phyloP scores from a whole-genome alignment of 768 basidiomycete species.

The Amanita jacksonii region DNA sequence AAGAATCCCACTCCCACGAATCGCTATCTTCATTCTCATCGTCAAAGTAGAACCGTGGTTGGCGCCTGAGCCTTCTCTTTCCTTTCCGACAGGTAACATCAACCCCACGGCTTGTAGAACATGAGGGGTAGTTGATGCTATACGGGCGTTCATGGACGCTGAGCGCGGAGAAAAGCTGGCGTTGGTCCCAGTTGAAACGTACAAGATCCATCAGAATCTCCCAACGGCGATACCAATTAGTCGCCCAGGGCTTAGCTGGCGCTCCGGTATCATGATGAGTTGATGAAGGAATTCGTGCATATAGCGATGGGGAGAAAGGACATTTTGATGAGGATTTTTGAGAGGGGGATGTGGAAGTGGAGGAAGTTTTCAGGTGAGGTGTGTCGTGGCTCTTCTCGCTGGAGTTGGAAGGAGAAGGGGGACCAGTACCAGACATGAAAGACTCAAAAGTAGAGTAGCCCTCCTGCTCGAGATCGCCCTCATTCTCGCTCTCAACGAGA shows the following conservation, averaged over 20 bases:
- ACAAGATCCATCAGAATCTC: constrained; percentile 39
- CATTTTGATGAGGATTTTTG: neutral
- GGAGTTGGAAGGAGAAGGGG: neutral
- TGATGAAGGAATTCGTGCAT: constrained; percentile 1
- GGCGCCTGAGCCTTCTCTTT: constrained; percentile 2
- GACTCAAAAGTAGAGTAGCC: constrained; percentile 9
- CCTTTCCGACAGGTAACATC: neutral
- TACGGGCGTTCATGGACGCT: constrained; percentile 1
- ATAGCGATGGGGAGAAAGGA: neutral
- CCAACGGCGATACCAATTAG: constrained; percentile 47
- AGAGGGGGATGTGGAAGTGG: neutral
- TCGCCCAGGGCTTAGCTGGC: constrained; percentile 27
- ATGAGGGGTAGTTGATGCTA: neutral
- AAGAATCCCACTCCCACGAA: neutral
- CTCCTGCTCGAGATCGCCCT: constrained; percentile 19
- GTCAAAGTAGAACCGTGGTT: constrained; percentile 2
- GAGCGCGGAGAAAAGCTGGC: neutral
- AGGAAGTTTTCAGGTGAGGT: neutral
- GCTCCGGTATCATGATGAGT: constrained; percentile 7
- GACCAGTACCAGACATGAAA: neutral
- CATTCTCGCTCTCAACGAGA: constrained; percentile 41
- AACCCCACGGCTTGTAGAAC: neutral
- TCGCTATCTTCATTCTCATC: neutral
- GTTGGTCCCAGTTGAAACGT: constrained; percentile 5
- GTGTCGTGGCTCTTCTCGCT: neutral